A percentile compares a stretch with the other conserved stretches of the same genome.
Conservation (phyloP, 2,329 filamentous ascomycete genomes). For the Arthrobotrys sphaeroides region DNA sequence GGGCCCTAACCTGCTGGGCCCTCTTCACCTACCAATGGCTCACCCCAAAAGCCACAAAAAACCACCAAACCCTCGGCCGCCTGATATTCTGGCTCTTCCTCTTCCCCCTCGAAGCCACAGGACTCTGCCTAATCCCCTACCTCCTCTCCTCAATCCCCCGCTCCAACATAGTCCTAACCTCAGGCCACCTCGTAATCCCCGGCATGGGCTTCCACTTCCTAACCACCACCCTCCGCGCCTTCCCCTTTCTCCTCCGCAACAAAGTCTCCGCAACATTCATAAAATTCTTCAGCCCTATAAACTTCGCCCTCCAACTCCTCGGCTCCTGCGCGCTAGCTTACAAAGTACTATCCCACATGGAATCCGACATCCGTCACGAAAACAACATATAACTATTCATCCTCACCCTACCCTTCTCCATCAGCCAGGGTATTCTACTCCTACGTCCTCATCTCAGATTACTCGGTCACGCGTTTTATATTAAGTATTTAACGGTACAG, state of each 20-base stretch:
- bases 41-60: neutral
- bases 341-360: neutral
- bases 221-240: neutral
- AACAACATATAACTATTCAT: neutral
- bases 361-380: neutral
- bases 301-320: neutral
- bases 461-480: neutral
- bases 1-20: neutral
- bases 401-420: neutral
- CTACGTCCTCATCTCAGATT: neutral
- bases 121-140: neutral
- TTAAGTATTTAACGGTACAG: neutral
- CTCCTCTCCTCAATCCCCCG: neutral
- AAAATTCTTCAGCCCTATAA: neutral
- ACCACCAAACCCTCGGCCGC: neutral
- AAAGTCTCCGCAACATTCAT: neutral
- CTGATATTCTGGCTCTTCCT: slow-evolving; percentile 1
- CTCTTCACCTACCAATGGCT: neutral
- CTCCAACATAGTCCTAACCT: neutral
- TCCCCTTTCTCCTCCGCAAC: neutral
- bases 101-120: neutral
- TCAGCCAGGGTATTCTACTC: neutral
- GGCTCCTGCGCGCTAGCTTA: neutral
- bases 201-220: neutral
- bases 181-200: neutral